Evolutionary conservation across 2,329 filamentous ascomycete species (phyloP), one percentile per base, ranked within the genome.

Genomic region (Alternaria sp.): DNA sequence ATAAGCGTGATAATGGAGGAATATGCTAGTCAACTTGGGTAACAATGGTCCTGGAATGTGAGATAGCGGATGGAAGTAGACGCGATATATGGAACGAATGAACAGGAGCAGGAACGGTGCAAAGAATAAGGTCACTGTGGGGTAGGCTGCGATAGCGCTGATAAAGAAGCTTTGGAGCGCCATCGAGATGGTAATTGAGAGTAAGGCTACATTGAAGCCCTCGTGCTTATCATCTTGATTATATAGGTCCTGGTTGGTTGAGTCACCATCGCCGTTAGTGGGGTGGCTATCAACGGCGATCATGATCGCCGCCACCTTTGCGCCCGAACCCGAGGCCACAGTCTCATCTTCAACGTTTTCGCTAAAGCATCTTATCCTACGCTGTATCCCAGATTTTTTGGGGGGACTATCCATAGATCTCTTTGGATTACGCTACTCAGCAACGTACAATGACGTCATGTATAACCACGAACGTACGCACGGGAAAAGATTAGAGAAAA

Each of bases 1-100:
- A n/a, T 75, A 73, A 26, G 71, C 64, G 44, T 73, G 69, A 28
- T 73, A 72, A 44, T 73, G 48, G 11, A 75, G 69, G 66, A 72
- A 75, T 22, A 73, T 51, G 2, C 68, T 68, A 1, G 69, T 69
- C 2, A 63, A 20, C 32, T 66, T 73, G n/a, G 72, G 54, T 1
- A 70, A 18, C 1, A 69, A 9, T 2, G 71, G 71, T 1, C 73
- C 73, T 1, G 72, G 69, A 6, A 75, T 67, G 20, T 66, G 59
- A 4, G 67, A 49, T 3, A 71, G 62, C 2, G 70, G 70, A 43
- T 74, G 72, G 11, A 72, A 51, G 49, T 63, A 68, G 44, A 70
- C 12, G 26, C 71, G 68, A 48, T 71, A 70, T n/a, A 73, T 20
- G 1, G 62, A 61, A 7, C 67, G 66, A 28, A 60, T 18, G 32